These are phyloP conservation scores for Chalaropsis ovoidea DNA, from an alignment of 2,329 filamentous ascomycete genomes.

Conservation along the genomic window DNA sequence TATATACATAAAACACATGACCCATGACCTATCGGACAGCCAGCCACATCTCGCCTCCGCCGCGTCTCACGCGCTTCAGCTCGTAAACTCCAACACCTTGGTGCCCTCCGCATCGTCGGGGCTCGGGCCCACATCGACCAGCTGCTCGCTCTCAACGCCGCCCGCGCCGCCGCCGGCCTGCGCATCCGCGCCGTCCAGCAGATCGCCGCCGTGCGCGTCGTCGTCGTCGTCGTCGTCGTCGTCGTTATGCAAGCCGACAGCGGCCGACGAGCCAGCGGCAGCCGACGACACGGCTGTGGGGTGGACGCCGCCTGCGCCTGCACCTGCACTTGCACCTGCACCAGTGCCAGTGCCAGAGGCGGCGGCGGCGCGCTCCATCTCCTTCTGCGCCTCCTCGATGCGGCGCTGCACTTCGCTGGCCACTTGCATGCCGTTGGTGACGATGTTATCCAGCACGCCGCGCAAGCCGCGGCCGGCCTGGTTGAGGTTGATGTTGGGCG, in stretches of 20 bases:
- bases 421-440: conserved; percentile 93
- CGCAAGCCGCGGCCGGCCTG: conserved; percentile 63
- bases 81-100: conserved; percentile 24
- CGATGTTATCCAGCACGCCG: conserved; percentile 92
- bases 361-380: conserved; percentile 70
- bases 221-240: conserved; percentile 45
- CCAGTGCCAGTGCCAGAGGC: no score
- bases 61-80: background rate
- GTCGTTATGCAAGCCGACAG: conserved; percentile 45
- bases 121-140: conserved; percentile 16
- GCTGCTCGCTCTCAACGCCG: conserved; percentile 18
- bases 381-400: conserved; percentile 91
- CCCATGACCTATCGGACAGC: background rate
- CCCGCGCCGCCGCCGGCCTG: conserved; percentile 43
- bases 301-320: conserved; percentile 52
- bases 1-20: background rate
- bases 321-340: no score
- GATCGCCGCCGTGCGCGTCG: conserved; percentile 56
- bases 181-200: conserved; percentile 65
- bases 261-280: conserved; percentile 34
- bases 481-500: conserved; percentile 33
- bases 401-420: conserved; percentile 81
- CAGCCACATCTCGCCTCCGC: background rate
- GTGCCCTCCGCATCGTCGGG: background rate
- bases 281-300: conserved; percentile 24